These are phyloP conservation scores for Nakazawaea ishiwadae DNA, from an alignment of 805 yeast species.

Conservation along the genomic window DNA sequence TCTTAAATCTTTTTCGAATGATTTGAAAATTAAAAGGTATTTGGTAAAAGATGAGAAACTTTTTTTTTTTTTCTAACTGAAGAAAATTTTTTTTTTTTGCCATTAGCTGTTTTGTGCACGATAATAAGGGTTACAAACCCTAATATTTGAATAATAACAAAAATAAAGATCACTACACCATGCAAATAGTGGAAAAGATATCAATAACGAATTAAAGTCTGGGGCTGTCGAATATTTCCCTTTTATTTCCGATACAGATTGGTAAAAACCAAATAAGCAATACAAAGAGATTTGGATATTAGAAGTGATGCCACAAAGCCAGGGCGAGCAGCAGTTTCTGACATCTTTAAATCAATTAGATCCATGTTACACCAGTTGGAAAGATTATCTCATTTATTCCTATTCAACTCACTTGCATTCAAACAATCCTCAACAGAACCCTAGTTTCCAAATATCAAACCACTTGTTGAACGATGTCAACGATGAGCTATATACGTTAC, in stretches of 20 bases:
- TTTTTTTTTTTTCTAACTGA: background rate
- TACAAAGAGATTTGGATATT: too few relatives aligned
- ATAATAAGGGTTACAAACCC: background rate
- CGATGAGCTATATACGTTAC: too few relatives aligned
- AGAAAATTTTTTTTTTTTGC: too few relatives aligned
- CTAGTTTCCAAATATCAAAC: conserved; percentile 2
- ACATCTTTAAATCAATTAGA: conserved; percentile 4
- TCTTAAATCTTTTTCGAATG: conserved; percentile 16
- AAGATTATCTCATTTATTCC: background rate
- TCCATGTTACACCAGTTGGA: conserved; percentile 5
- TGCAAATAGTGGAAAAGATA: too few relatives aligned
- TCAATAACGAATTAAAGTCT: background rate
- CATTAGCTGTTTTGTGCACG: background rate
- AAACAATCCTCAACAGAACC: background rate
- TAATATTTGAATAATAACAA: too few relatives aligned
- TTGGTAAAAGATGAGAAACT: background rate
- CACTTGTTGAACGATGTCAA: conserved; percentile 5
- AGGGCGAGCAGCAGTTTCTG: too few relatives aligned
- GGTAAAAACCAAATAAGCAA: too few relatives aligned
- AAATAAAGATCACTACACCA: too few relatives aligned
- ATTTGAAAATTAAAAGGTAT: background rate
- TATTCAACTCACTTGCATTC: conserved; percentile 1
- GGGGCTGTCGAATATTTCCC: background rate
- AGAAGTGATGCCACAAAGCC: too few relatives aligned
- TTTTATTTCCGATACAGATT: too few relatives aligned